phyloP scores from a whole-genome alignment of 208 protist species.

The Acanthamoeba culbertsoni region DNA sequence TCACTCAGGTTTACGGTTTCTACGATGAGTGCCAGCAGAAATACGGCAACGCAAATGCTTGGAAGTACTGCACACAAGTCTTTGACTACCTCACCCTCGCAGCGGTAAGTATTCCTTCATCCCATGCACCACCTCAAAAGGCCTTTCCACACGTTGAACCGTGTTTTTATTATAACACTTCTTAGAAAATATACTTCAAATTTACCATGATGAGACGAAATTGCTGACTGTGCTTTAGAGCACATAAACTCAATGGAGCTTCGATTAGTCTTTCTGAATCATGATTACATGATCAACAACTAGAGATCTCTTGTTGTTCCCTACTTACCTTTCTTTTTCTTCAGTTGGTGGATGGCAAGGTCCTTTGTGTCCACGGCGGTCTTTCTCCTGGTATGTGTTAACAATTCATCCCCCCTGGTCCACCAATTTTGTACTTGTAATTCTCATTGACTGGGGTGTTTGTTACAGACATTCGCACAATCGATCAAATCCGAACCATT shows the following conservation, averaged over 20 bases:
- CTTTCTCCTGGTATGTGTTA: conserved; percentile 78
- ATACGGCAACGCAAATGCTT: conserved; percentile 88
- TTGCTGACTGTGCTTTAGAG: conserved; percentile 28
- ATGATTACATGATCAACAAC: not conserved
- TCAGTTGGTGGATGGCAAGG: conserved; percentile 91
- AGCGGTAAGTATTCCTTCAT: conserved; percentile 73
- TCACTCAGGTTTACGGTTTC: conserved; percentile 90
- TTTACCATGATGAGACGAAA: not conserved
- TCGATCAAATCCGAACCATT: conserved; percentile 91
- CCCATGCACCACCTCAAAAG: not conserved
- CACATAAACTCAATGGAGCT: not conserved
- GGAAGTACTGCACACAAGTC: conserved; percentile 86
- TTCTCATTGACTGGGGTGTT: not conserved
- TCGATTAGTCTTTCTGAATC: conserved; percentile 46
- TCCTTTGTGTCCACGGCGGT: conserved; percentile 89
- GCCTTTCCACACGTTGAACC: not conserved
- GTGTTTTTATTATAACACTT: too few species aligned
- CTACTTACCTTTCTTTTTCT: conserved; percentile 4
- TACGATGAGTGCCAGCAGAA: conserved; percentile 90
- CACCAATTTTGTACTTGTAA: not conserved
- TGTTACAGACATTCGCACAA: conserved; percentile 78
- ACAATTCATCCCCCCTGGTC: not conserved
- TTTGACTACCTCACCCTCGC: conserved; percentile 89
- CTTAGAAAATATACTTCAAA: too few species aligned
- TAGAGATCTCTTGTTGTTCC: not conserved